Evolutionary conservation across 305 asterid species (phyloP).

Genomic region (Vinca major): DNA sequence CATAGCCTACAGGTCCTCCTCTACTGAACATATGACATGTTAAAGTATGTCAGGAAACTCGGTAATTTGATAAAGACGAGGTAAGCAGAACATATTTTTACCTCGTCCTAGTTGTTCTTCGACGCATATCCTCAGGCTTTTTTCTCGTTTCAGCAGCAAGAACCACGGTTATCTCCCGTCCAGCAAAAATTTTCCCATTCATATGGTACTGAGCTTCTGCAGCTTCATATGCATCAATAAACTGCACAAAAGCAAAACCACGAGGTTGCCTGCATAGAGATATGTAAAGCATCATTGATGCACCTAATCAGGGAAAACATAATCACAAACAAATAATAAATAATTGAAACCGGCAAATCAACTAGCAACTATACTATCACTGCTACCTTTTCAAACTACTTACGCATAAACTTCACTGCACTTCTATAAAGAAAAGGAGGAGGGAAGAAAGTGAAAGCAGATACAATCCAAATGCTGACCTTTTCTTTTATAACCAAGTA

Average conservation of each 20-base stretch:
- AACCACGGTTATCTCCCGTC: slow-evolving; percentile 30
- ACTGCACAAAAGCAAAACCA: slow-evolving; percentile 34
- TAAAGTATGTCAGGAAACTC: slow-evolving; percentile 8
- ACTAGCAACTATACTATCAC: slow-evolving; percentile 6
- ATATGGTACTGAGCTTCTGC: slow-evolving; percentile 32
- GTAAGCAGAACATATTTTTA: slow-evolving; percentile 7
- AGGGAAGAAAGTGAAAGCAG: slow-evolving; percentile 13
- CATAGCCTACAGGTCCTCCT: slow-evolving; percentile 24
- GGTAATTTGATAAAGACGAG: not conserved
- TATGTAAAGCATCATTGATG: not conserved
- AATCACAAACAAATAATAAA: not conserved
- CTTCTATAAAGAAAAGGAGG: slow-evolving; percentile 12
- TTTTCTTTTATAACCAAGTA: slow-evolving; percentile 28
- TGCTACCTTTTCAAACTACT: slow-evolving; percentile 4
- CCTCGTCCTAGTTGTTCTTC: slow-evolving; percentile 18
- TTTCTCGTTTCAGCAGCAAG: slow-evolving; percentile 31
- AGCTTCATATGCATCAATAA: slow-evolving; percentile 32
- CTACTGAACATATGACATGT: slow-evolving; percentile 8
- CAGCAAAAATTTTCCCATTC: slow-evolving; percentile 30
- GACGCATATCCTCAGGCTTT: slow-evolving; percentile 33
- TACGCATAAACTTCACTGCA: slow-evolving; percentile 14
- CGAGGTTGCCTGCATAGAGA: slow-evolving; percentile 27
- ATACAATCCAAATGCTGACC: slow-evolving; percentile 23
- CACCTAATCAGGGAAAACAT: slow-evolving; percentile 1
- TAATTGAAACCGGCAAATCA: not conserved